Percentiles rank a stretch among this genome's conserved stretches.
phyloP scores from a whole-genome alignment of 1,139 yeast genomes.

The Suzukiozyma palmioleophila region DNA sequence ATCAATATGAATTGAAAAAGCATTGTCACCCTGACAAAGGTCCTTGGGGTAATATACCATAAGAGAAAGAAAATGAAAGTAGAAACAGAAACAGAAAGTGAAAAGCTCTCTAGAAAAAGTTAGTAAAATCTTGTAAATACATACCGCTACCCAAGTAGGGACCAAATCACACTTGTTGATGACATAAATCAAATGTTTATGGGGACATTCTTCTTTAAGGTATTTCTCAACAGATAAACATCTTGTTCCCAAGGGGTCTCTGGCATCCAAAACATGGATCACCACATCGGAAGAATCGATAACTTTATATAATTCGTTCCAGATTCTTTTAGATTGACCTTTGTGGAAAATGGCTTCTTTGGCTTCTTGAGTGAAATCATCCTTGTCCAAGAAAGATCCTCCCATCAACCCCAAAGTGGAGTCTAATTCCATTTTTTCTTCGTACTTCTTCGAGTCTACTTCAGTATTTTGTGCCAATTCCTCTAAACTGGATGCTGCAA shows the following conservation, averaged over 20 bases:
- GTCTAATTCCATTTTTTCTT: constrained; percentile 72
- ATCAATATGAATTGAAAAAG: constrained; percentile 16
- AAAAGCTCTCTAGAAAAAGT: constrained; percentile 1
- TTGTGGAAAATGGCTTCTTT: constrained; percentile 93
- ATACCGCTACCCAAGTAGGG: constrained; percentile 99
- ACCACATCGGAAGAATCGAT: constrained; percentile 96
- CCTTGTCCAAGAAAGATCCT: constrained; percentile 58
- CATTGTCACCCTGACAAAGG: constrained; percentile 68
- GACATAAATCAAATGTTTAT: constrained; percentile 91
- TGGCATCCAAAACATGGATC: constrained; percentile 92
- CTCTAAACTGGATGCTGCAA: constrained; percentile 70
- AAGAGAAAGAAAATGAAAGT: constrained; percentile 12
- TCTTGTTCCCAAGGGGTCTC: constrained; percentile 95
- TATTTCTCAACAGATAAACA: constrained; percentile 92
- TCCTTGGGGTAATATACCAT: constrained; percentile 40
- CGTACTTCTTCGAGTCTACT: constrained; percentile 54
- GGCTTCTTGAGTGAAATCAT: constrained; percentile 84
- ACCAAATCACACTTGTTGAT: constrained; percentile 97
- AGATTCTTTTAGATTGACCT: constrained; percentile 96
- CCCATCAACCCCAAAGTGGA: constrained; percentile 81
- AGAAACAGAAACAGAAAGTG: constrained; percentile 10
- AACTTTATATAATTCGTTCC: constrained; percentile 96
- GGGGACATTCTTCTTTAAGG: constrained; percentile 90
- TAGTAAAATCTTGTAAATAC: constrained; percentile 34
- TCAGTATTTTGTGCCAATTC: constrained; percentile 68